These are phyloP conservation scores for Globisporangium apiculatum DNA, from an alignment of 352 stramenopile genomes.

Conservation along the genomic window DNA sequence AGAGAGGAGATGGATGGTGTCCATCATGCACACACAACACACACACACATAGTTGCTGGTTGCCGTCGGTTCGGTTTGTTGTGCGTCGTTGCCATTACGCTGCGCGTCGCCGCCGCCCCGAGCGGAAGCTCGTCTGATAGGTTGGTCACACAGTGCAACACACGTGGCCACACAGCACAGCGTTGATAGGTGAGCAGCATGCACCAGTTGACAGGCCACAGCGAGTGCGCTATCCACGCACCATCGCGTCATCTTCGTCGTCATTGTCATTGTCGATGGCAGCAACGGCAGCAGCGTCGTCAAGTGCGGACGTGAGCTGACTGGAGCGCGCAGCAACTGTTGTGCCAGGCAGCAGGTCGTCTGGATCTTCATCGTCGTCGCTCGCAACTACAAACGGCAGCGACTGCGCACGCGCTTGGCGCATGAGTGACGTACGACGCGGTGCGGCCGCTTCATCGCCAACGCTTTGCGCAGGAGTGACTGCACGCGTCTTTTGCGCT, in stretches of 20 bases:
- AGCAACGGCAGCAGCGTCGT: neutral
- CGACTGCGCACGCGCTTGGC: slow-evolving; percentile 27
- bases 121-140: slow-evolving; percentile 9
- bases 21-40: too few species aligned
- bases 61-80: too few species aligned
- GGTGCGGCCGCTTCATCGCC: slow-evolving; percentile 9
- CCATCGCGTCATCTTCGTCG: slow-evolving; percentile 13
- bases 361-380: slow-evolving; percentile 37
- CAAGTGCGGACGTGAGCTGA: neutral
- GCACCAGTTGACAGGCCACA: neutral
- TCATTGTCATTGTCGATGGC: neutral
- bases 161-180: too few species aligned
- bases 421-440: slow-evolving; percentile 46
- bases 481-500: neutral
- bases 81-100: neutral
- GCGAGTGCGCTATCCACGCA: neutral
- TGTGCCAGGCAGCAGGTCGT: slow-evolving; percentile 23
- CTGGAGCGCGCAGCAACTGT: slow-evolving; percentile 26
- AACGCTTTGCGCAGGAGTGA: slow-evolving; percentile 1
- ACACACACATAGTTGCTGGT: too few species aligned
- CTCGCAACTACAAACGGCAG: slow-evolving; percentile 47
- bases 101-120: neutral
- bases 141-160: too few species aligned
- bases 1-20: too few species aligned
- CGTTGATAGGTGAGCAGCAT: too few species aligned